Evolutionary conservation across 1,139 yeast species (phyloP), one percentile per base, ranked within the genome.

Genomic region (Debaryomyces sp.): DNA sequence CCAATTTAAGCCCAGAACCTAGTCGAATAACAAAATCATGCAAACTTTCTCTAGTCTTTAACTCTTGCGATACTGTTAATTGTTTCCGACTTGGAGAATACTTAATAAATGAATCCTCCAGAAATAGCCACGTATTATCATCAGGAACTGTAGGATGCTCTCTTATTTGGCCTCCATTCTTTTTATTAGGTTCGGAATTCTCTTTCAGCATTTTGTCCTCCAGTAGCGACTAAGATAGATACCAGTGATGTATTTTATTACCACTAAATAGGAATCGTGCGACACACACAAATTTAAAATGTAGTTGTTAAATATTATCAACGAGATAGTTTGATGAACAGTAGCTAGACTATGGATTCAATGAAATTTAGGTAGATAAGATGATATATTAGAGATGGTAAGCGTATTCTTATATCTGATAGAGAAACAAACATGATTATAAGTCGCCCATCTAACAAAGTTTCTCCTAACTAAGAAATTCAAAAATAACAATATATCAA

Each of bases 21-120:
- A 75, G 55, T 46, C 66, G 62, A 29, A 76, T 64, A 26, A 75
- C 60, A 50, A 76, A 76, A 40, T 73, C 77, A 52, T 73, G 71
- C 41, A 76, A 64, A 43, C 71, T 63, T 54, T 75, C 77, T 38
- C 78, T 59, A 1, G 67, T 64, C 48, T 65, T 66, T 44, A 75
- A 60, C 47, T 76, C 81, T 50, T 74, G 79, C 10, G 60, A 53
- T 15, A 63, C 47, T 1, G 65, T 63, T 35, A 66, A 49, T 44
- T 59, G 65, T 44, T 57, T 54, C 43, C 77, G 56, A 44, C 70
- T 66, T 3, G 77, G 77, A 1, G 71, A 60, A 21, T 59, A 49
- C 21, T 57, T 56, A n/a, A 73, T 48, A 44, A 70, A 70, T 9
- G 63, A 59, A 10, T 65, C 63, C 46, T 71, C 75, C 54, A 59